Evolutionary conservation across 805 yeast species (phyloP), one percentile per base, ranked within the genome.

Genomic region (Zygosaccharomyces pseudorouxii): DNA sequence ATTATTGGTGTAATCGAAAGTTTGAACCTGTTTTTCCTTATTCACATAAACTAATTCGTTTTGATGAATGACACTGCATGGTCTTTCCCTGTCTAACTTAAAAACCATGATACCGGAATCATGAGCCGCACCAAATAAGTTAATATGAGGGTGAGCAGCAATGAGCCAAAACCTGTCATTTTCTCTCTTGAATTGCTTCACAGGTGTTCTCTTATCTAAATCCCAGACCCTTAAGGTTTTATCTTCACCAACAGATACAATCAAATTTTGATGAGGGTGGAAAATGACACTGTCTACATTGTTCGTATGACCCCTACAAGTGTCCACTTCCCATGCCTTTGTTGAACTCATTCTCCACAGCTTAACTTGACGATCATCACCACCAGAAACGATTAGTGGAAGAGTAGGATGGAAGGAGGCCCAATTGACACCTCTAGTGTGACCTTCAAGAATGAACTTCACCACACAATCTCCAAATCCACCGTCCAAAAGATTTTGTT

Each of bases 291-390:
- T 76, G 45, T 89, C 82, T 45, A 93, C 96, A 66, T 87, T 89
- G 63, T 90, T 90, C 25, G 96, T 87, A 70, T 93, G 99, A 48
- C 99, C 99, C 64, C 99, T 81, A 70, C 97, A 92, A 23, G 97
- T 87, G 67, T 93, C 99, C 51, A 95, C 95, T 69, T 95, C 99
- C 98, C 98, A 93, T 20, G 99, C 99, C 71, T 90, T 89, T 31
- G 95, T 82, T 57, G 93, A 97, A 62, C 89, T 83, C 97, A 89
- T 89, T 71, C 98, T 80, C 99, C 99, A 93, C 55, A 95, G 75
- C 69, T 92, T 92, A 49, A 93, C 88, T 55, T 92, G 83, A 57
- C 98, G 80, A 66, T 93, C 99, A 67, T 93, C 99, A 68, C 95
- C 95, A 60, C 92, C 95, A 14, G 97, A 88, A 16, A 90, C 95